A percentile compares a stretch with the other conserved stretches of the same genome.
phyloP scores from a whole-genome alignment of 495 filamentous ascomycete species.

The Chaetomium fimeti region DNA sequence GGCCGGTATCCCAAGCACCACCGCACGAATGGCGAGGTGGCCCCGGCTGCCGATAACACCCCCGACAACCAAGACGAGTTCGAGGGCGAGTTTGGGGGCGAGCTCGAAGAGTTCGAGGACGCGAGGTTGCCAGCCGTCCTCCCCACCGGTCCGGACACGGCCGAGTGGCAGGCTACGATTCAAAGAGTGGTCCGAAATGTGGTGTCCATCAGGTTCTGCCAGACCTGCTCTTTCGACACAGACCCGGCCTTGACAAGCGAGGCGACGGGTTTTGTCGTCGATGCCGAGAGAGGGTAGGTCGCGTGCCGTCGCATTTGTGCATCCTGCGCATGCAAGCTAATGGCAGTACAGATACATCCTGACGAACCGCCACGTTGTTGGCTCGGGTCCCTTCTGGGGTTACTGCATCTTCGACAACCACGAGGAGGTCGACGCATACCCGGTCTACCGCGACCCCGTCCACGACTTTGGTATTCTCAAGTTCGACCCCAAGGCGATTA shows the following conservation, averaged over 20 bases:
- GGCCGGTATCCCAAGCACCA: slow-evolving; percentile 52
- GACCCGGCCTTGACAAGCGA: slow-evolving; percentile 90
- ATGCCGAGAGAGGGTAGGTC: slow-evolving; percentile 82
- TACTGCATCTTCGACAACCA: slow-evolving; percentile 99
- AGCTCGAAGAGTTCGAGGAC: slow-evolving; percentile 43
- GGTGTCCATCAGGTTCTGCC: slow-evolving; percentile 97
- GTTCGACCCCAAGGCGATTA: slow-evolving; percentile 92
- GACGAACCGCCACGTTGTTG: slow-evolving; percentile 92
- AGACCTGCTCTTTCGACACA: slow-evolving; percentile 97
- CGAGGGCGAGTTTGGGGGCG: slow-evolving; percentile 33
- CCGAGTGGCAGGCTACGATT: slow-evolving; percentile 96
- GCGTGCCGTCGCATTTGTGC: slow-evolving; percentile 13
- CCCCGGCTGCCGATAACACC: slow-evolving; percentile 50
- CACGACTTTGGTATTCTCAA: slow-evolving; percentile 97
- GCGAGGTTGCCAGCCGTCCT: slow-evolving; percentile 37
- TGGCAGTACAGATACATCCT: slow-evolving; percentile 59
- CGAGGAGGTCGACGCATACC: slow-evolving; percentile 92
- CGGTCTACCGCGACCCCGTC: slow-evolving; percentile 97
- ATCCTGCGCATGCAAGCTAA: slow-evolving; percentile 35
- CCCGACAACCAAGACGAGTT: slow-evolving; percentile 36
- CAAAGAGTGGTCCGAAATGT: slow-evolving; percentile 89
- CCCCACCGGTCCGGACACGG: slow-evolving; percentile 70
- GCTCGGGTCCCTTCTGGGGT: slow-evolving; percentile 94
- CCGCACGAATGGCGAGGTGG: slow-evolving; percentile 45
- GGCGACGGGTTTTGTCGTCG: slow-evolving; percentile 96